Evolutionary conservation across 352 stramenopile species (phyloP), one percentile per base, ranked within the genome.

Genomic region (Pythium coloratum): DNA sequence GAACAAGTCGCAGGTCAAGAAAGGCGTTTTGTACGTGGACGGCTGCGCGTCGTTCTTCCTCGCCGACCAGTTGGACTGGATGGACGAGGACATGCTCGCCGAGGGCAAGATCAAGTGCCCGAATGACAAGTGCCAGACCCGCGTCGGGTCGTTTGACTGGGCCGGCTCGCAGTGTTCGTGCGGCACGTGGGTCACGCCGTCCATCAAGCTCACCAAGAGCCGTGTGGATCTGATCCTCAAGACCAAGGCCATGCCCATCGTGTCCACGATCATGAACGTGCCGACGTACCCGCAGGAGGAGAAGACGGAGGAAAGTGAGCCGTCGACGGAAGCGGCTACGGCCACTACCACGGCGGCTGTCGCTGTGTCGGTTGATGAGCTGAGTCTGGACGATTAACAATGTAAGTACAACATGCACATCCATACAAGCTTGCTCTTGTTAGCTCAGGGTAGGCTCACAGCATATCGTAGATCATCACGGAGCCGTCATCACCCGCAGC

Each of bases 131-230:
- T 94, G 85, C 71, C 81, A 89, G 64, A 77, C 80, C 51, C 81
- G 85, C 1, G 69, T 94, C 1, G 85, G 85, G 6, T 83, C 78
- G 24, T 82, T 94, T 64, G 76, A 87, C 28, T 94, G 85, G 85
- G 81, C 80, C n/a, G 85, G 85, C 32, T 89, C 82, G 16, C 85
- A 94, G 69, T 94, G 85, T 64, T 94, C 85, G 34, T 94, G 85
- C 55, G 85, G 85, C 61, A 91, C 85, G 66, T 94, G 85, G 85
- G 80, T 94, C 64, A 94, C 85, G 54, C 85, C 85, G 53, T 91
- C 83, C 14, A 89, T 94, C 64, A 90, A 94, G 63, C 71, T 94
- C 61, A 92, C 82, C 62, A 92, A 94, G 77, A 92, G 83, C 54
- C 73, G 86, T 50, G 82, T 94, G 16, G 86, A 94, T 53, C 20